A percentile compares a stretch with the other conserved stretches of the same genome.
These are phyloP conservation scores for Aspergillus fischeri DNA, from an alignment of 2,329 filamentous ascomycete genomes.

Conservation along the genomic window DNA sequence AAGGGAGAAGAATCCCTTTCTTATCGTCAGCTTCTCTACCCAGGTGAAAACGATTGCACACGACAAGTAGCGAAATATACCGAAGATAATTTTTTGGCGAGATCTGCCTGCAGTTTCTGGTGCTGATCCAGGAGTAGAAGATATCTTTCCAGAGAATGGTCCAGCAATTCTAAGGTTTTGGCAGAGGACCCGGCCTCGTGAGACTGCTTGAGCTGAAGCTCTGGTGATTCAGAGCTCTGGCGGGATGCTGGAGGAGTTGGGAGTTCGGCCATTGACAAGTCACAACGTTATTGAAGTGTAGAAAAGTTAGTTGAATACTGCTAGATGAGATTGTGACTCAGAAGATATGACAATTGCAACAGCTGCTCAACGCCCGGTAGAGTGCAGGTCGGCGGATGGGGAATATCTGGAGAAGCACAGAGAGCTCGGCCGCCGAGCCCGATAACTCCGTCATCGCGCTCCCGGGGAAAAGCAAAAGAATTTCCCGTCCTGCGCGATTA, in stretches of 20 bases:
- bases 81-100: slow-evolving; percentile 37
- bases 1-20: slow-evolving; percentile 46
- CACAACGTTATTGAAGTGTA: background rate
- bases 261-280: slow-evolving; percentile 27
- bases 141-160: slow-evolving; percentile 41
- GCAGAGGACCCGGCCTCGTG: slow-evolving; percentile 14
- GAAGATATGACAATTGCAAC: background rate
- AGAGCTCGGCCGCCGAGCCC: slow-evolving; percentile 26
- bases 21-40: slow-evolving; percentile 6
- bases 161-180: slow-evolving; percentile 33
- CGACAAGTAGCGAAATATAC: slow-evolving; percentile 22
- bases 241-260: slow-evolving; percentile 34
- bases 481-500: slow-evolving; percentile 25
- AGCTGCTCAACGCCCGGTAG: background rate
- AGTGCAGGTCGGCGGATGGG: slow-evolving; percentile 1
- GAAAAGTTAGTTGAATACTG: background rate
- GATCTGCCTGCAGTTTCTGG: slow-evolving; percentile 35
- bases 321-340: background rate
- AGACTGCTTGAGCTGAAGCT: slow-evolving; percentile 15
- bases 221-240: slow-evolving; percentile 24
- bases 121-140: slow-evolving; percentile 42
- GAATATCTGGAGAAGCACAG: slow-evolving; percentile 8
- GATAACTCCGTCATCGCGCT: slow-evolving; percentile 36
- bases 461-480: slow-evolving; percentile 31
- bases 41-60: background rate